These are phyloP conservation scores for Hypericum perforatum DNA, from an alignment of 345 rosid genomes.

Conservation along the genomic window DNA sequence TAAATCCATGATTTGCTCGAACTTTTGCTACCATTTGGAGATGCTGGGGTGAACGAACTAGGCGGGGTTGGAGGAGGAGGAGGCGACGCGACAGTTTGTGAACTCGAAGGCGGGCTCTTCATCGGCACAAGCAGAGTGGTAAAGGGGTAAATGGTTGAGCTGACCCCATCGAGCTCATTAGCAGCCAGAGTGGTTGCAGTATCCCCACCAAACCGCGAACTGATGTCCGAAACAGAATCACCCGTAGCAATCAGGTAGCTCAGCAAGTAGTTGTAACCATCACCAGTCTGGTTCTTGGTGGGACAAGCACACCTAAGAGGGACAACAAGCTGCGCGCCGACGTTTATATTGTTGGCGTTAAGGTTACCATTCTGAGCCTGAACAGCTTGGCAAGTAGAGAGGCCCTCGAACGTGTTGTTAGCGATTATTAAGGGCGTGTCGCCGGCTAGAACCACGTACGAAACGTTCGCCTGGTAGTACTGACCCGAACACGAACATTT, in stretches of 20 bases:
- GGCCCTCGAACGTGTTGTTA: constrained; percentile 1
- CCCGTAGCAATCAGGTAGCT: constrained; percentile 5
- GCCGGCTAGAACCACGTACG: background rate
- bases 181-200: background rate
- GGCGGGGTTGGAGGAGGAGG: background rate
- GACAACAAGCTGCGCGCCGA: background rate
- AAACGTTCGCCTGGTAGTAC: background rate
- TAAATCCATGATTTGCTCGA: background rate
- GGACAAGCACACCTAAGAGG: constrained; percentile 10
- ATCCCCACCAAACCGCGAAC: background rate
- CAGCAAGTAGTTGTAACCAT: background rate
- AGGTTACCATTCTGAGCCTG: background rate
- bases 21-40: background rate
- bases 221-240: background rate
- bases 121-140: background rate
- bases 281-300: constrained; percentile 3
- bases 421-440: background rate
- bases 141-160: constrained; percentile 1
- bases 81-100: background rate
- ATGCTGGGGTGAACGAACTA: background rate
- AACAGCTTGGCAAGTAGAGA: constrained; percentile 7
- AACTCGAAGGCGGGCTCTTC: background rate
- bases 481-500: constrained; percentile 2
- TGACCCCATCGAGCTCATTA: background rate
- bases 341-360: background rate